Percentiles rank a stretch among this genome's conserved stretches.
phyloP scores from a whole-genome alignment of 2,329 filamentous ascomycete species.

The Penicillium sp. region DNA sequence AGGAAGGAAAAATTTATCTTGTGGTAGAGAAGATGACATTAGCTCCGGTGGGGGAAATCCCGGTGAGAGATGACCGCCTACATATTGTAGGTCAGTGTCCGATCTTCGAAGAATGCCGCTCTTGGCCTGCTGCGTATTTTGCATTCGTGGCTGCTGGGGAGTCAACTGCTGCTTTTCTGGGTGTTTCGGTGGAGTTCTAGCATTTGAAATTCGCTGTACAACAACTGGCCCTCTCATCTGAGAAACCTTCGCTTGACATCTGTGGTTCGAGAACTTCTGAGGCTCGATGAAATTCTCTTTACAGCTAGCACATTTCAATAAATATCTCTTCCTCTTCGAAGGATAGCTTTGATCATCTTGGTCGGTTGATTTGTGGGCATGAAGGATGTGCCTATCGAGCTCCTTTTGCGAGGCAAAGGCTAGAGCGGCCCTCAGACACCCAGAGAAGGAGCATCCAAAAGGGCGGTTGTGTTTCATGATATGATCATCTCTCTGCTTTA shows the following conservation, averaged over 20 bases:
- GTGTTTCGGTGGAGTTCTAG: too few species aligned
- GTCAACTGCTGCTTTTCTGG: too few species aligned
- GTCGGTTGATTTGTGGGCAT: background rate
- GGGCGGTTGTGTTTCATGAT: background rate
- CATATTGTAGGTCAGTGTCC: too few species aligned
- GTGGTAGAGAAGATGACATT: too few species aligned
- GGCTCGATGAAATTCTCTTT: background rate
- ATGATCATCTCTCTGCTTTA: background rate
- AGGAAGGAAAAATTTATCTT: too few species aligned
- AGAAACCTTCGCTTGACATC: background rate
- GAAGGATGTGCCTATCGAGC: background rate
- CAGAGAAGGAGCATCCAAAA: background rate
- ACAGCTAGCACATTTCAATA: background rate
- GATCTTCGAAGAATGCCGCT: too few species aligned
- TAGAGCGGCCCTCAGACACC: background rate
- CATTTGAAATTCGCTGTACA: too few species aligned
- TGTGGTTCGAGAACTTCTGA: background rate
- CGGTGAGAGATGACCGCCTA: too few species aligned
- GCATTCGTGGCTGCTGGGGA: too few species aligned
- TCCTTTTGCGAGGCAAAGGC: background rate
- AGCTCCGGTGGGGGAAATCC: too few species aligned
- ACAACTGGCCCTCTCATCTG: background rate
- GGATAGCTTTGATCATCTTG: background rate
- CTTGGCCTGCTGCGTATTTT: too few species aligned
- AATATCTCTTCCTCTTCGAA: background rate